Base-by-base conservation (phyloP, 495 filamentous ascomycete species). In the Aspergillus sclerotioniger region DNA sequence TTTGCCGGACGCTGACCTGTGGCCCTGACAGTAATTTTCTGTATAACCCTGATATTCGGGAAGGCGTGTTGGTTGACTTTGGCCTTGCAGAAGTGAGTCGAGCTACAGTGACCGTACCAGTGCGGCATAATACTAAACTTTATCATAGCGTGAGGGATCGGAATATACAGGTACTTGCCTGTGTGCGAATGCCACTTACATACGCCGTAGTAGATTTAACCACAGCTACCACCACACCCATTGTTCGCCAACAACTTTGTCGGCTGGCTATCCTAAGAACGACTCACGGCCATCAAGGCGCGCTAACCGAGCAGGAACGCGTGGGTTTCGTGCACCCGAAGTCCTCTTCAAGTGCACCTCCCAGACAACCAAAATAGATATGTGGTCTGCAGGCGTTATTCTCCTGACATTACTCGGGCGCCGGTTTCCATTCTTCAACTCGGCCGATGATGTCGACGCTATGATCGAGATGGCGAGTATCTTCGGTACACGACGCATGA, bases 341-440 rank as follows among this genome's bases (percentile, higher is more conserved):
- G 94, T 98, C 15, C 82, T 98, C 0, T 89, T 98, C 72, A 98
- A 98, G 72, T 98, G 94, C 71, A 98, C 95, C 1, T 87, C 89
- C 41, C 94, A 98, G 71, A 96, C 89, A n/a, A 91, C 89, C 8
- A 91, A 90, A 69, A 93, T 98, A 61, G 94, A 98, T 70, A 88
- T 98, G 65, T 98, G 94, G 94, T 96, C 91, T 13, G 92, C 87
- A 0, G 94, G 94, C 19, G 91, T 98, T 8, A 95, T 98, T 57
- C 83, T 98, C 1, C 76, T 98, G 12, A 98, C 94, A 1, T 85
- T 98, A 46, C 80, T 98, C 8, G 89, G 90, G 13, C 86, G 85
- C 51, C 88, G 94, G 7, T 98, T 98, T 62, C 94, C 94, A 41
- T 98, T 98, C 76, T 98, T 98, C 80, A 96, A 98, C 74, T 93